Evolutionary conservation across 164 flowering plant genomes (phyloP), one percentile per base, ranked within the genome.

Genomic region (Aristolochia contorta): DNA sequence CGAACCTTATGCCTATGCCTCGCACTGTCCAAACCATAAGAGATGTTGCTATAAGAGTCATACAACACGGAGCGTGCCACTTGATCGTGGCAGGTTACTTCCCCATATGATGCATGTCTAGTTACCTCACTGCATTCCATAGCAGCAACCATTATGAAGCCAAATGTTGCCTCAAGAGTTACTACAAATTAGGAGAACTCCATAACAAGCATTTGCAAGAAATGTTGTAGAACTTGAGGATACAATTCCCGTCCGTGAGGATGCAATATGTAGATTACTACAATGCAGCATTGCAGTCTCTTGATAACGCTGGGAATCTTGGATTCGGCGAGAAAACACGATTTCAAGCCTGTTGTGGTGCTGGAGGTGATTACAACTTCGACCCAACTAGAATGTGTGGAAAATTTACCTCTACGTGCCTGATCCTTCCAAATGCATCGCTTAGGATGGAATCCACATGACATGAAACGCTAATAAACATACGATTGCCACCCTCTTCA

Each of bases 221-320:
- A 19, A 72, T 58, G 20, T 19, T 79, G 10, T 18, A 54, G 16
- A 6, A 22, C 32, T 27, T 69, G 23, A 54, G 53, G 6, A 0
- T 23, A 12, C 58, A 56, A 14, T 19, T 62, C 24, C 58, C 57
- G 2, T 1, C 63, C 20, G 62, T 57, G 27, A 27, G n/a, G 7
- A 62, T 72, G 5, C 14, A 56, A 10, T 72, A 65, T 58, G 67
- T 48, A 2, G 75, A 72, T 46, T 69, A 66, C 32, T 73, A 73
- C 64, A 64, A 45, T 48, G 16, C 52, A 7, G 19, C 6, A 15
- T 48, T 5, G 16, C 15, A 48, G 18, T 0, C 15, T 48, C 7
- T 48, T 15, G 52, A 48, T 12, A 18, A 48, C 20, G 52, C 52
- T 27, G 30, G 30, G 30, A 27, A 27, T 27, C 30, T 27, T 27